Evolutionary conservation across 2,329 filamentous ascomycete species (phyloP), one percentile per base, ranked within the genome.

Genomic region (Colletotrichum falcatum): DNA sequence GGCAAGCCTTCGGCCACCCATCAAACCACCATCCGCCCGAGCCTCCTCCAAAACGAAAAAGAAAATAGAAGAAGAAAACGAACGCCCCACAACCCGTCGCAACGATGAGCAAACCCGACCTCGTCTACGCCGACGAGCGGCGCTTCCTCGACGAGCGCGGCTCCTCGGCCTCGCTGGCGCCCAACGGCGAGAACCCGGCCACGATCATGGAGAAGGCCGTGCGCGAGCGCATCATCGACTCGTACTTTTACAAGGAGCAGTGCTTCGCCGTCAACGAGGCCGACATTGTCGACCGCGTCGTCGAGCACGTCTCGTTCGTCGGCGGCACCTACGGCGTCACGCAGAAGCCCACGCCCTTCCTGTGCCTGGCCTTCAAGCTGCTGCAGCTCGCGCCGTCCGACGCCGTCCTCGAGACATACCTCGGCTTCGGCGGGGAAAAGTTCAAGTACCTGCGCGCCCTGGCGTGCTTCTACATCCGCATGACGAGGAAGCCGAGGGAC

Each of bases 181-280:
- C 89, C 70, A 91, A 95, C 79, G 94, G 94, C 71, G 92, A 97
- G 77, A 98, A 98, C 83, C 95, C 95, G 0, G 93, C 94, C n/a
- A 95, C 93, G 5, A 93, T 98, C 71, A 93, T 98, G 87, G 95
- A 98, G 81, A 97, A 97, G 81, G 92, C 94, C 49, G 94, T 98
- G 74, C 93, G 93, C 78, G 96, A 99, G 82, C 94, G 96, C 78
- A 98, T 99, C 81, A 90, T 95, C 75, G 94, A 97, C 78, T 94
- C 91, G 63, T 97, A 97, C 83, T 99, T 97, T 85, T 99, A 94
- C 92, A 98, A 98, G 82, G 96, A 98, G 83, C 95, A 98, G 83
- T 98, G 96, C 80, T 99, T 98, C 82, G 96, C 93, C 51, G 87
- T 99, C 74, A 99, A 98, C 83, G 90, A 91, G 79, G 89, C 89